phyloP scores from a whole-genome alignment of 2,329 filamentous ascomycete genomes.

The Phialocephala subalpina region DNA sequence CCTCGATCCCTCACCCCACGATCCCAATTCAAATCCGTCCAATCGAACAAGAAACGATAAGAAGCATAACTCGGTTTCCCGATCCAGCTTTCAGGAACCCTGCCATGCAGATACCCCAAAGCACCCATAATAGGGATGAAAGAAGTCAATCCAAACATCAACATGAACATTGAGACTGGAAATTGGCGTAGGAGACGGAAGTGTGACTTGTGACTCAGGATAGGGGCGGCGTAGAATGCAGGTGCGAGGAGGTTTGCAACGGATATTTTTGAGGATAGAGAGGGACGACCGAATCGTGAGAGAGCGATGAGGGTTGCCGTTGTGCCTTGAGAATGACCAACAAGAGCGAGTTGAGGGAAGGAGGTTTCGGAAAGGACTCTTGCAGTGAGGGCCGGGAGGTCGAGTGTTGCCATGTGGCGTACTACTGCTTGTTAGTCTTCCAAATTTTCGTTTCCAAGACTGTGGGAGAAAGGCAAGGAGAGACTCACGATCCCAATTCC shows the following conservation, averaged over 20 bases:
- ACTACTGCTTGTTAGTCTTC: constrained; percentile 47
- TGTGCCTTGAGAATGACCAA: constrained; percentile 90
- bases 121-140: constrained; percentile 88
- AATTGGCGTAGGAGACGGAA: constrained; percentile 91
- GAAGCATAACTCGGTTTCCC: constrained; percentile 75
- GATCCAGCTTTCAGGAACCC: constrained; percentile 51
- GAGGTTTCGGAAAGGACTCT: constrained; percentile 82
- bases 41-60: constrained; percentile 87
- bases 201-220: constrained; percentile 80
- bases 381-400: constrained; percentile 81
- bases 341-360: constrained; percentile 80
- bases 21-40: constrained; percentile 87
- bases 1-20: constrained; percentile 77
- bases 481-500: constrained; percentile 80
- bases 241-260: constrained; percentile 92
- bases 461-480: not conserved
- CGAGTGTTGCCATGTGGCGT: constrained; percentile 88
- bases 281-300: constrained; percentile 87
- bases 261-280: constrained; percentile 80
- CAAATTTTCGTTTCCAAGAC: not conserved
- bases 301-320: constrained; percentile 87
- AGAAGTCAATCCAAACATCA: constrained; percentile 88
- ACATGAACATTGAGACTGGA: constrained; percentile 75
- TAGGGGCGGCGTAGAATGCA: constrained; percentile 84
- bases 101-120: constrained; percentile 74